Evolutionary conservation across 1,284 basidiomycete species (phyloP).

Genomic region (Apiotrichum mycotoxinovorans): DNA sequence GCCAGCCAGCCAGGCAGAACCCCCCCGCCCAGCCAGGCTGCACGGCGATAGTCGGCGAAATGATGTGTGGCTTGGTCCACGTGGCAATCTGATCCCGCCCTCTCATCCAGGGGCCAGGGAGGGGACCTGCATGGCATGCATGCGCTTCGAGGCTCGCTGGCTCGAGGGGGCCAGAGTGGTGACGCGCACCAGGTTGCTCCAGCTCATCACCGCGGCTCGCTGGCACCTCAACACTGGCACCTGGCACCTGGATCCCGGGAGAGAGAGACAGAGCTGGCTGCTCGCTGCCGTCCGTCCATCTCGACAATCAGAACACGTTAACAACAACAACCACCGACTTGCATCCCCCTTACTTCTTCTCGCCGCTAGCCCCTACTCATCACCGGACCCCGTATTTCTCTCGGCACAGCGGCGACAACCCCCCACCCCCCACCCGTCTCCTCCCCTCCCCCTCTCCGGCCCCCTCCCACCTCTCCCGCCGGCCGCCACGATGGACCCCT

Average conservation of each 20-base stretch:
- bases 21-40: neutral
- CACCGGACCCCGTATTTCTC: no score
- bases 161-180: no score
- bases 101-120: no score
- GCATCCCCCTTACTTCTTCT: no score
- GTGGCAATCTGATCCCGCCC: neutral
- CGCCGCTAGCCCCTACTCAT: no score
- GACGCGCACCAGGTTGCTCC: neutral
- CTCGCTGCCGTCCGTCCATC: no score
- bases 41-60: conserved; percentile 2
- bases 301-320: no score
- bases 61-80: neutral
- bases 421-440: neutral
- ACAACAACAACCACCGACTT: no score
- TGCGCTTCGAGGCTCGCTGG: no score
- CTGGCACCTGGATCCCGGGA: no score
- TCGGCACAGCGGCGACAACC: no score
- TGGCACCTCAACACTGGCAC: neutral
- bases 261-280: no score
- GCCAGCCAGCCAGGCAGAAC: neutral
- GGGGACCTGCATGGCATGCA: neutral
- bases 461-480: neutral
- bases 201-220: neutral
- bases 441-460: neutral
- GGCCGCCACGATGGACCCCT: conserved; percentile 44